These are phyloP conservation scores for Boletus barrowsii DNA, from an alignment of 768 basidiomycete genomes.

Conservation along the genomic window DNA sequence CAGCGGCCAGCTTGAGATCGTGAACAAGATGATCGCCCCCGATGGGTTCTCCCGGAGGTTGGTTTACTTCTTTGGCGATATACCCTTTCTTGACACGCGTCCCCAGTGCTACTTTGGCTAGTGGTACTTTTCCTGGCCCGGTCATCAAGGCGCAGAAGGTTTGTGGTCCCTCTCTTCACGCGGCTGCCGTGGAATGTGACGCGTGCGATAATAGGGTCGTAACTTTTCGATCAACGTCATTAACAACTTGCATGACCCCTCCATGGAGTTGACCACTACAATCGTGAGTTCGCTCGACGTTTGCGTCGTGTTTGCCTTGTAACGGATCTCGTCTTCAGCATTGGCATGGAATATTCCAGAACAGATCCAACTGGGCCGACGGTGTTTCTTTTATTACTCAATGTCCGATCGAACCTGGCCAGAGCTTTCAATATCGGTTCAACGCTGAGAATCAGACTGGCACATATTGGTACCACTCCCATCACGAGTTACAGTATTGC, in stretches of 20 bases:
- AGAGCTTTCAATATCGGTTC: constrained; percentile 43
- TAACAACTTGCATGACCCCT: constrained; percentile 30
- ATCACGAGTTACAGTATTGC: constrained; percentile 38
- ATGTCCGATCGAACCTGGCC: constrained; percentile 41
- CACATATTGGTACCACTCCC: constrained; percentile 51
- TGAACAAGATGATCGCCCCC: constrained; percentile 44
- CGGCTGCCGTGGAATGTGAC: neutral
- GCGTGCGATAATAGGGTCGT: constrained; percentile 25
- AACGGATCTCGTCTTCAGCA: constrained; percentile 18
- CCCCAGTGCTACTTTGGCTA: constrained; percentile 41
- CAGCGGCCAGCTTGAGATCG: constrained; percentile 35
- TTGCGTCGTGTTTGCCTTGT: neutral
- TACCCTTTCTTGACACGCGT: neutral
- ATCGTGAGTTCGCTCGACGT: constrained; percentile 29
- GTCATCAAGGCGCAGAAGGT: constrained; percentile 44
- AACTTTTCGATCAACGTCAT: constrained; percentile 37
- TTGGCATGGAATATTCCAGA: constrained; percentile 36
- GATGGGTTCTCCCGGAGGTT: constrained; percentile 46
- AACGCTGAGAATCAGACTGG: constrained; percentile 38
- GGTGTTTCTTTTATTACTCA: constrained; percentile 44
- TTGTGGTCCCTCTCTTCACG: neutral
- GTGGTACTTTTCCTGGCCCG: constrained; percentile 48
- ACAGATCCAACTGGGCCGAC: constrained; percentile 34
- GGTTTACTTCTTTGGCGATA: constrained; percentile 2
- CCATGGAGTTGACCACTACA: constrained; percentile 35